phyloP scores from a whole-genome alignment of 202 grass and related monocot species.

The Tripidium arundinaceum region DNA sequence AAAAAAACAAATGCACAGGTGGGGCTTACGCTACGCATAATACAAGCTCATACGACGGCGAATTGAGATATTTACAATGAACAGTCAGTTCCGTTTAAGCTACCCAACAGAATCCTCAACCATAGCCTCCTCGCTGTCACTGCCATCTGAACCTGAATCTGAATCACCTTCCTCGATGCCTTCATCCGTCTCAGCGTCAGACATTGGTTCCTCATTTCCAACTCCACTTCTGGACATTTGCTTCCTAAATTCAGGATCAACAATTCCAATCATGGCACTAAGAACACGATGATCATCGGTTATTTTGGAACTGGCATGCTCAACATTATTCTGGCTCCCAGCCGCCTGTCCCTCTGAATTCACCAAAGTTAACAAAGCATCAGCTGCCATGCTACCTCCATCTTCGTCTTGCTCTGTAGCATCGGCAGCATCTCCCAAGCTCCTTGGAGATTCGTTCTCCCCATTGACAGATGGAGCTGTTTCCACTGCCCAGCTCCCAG shows the following conservation, averaged over 20 bases:
- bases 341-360: slow-evolving; percentile 56
- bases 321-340: slow-evolving; percentile 59
- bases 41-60: slow-evolving; percentile 2
- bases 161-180: slow-evolving; percentile 30
- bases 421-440: slow-evolving; percentile 32
- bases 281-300: slow-evolving; percentile 39
- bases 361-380: slow-evolving; percentile 43
- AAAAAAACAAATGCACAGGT: not conserved
- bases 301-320: slow-evolving; percentile 23
- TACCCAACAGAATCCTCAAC: slow-evolving; percentile 63
- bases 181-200: slow-evolving; percentile 66
- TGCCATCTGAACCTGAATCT: not conserved
- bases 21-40: slow-evolving; percentile 12
- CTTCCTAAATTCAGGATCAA: slow-evolving; percentile 58
- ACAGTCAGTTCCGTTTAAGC: not conserved
- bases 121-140: slow-evolving; percentile 35
- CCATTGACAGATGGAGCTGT: slow-evolving; percentile 55
- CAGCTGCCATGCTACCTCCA: slow-evolving; percentile 19
- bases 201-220: slow-evolving; percentile 36
- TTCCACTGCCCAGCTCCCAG: slow-evolving; percentile 84
- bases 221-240: slow-evolving; percentile 33
- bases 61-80: slow-evolving; percentile 28
- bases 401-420: slow-evolving; percentile 9
- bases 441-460: slow-evolving; percentile 65
- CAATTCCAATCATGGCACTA: slow-evolving; percentile 67